Base-by-base conservation (phyloP, 345 rosid genomes). In the Aquilaria sinensis region DNA sequence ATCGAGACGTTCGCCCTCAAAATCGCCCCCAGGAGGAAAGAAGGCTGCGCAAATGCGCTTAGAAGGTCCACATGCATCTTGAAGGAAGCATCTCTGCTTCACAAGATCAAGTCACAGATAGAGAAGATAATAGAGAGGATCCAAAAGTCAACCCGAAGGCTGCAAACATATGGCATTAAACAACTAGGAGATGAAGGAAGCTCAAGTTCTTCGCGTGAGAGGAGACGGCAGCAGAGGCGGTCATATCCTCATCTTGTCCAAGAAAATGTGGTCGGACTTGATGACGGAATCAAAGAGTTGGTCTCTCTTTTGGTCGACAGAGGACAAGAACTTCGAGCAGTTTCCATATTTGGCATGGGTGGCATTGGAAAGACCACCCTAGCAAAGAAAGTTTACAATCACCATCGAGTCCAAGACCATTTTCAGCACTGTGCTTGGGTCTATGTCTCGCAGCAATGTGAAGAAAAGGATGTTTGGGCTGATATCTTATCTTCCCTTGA, bases 371-470 rank as follows among this genome's bases (percentile, higher is more conserved):
- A 16, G 23, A 81, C 83, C 1, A 15, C 83, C 23, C 74, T 81
- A 0, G 83, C 83, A 11, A 77, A 29, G 63, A 63, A 76, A 49
- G 51, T 81, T 0, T 46, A 73, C 37, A 54, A 68, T 60, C 67
- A 65, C 59, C 14, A n/a, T 10, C 50, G 37, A 13, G 67, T 78
- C 33, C 54, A 53, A 54, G 53, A 52, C 52, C 66, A 23, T 51
- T 81, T 72, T 12, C 47, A 57, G 6, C 45, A 70, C 0, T 70
- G 69, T 10, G 81, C 81, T 50, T 76, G 83, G 86, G 74, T 69
- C 60, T 76, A 51, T 23, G 55, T 81, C 52, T 78, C 86, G 14
- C 77, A 70, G 32, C 67, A 66, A 31, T 74, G 67, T 61, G 32
- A 65, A 6, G 34, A 0, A 31, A 76, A 64, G 47, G 69, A 67